Evolutionary conservation across 2,329 filamentous ascomycete genomes (phyloP), one percentile per base, ranked within the genome.

Genomic region (Madurella fahalii): DNA sequence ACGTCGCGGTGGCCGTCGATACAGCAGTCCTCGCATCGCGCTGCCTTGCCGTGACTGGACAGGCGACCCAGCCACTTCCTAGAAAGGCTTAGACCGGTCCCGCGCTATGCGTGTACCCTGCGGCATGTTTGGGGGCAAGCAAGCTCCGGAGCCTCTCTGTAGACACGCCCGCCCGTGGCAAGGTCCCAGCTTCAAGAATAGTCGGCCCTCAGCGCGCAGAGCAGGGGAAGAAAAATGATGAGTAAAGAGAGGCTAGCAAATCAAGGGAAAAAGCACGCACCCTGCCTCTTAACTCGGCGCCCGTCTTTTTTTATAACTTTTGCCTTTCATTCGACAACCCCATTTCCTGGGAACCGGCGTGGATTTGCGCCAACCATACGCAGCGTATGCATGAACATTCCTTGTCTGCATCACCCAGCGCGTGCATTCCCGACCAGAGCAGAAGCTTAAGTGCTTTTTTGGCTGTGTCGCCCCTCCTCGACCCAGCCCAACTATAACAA

Each of bases 401-500:
- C 70, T 59, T 72, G 65, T 67, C 67, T 74, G 70, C 72, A 74
- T 72, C 70, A 68, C 65, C 62, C 61, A 62, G 62, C 63, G 60
- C 65, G 62, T 71, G 71, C 69, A 71, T 68, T 68, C 69, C 68
- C 63, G 56, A 44, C 64, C 59, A 46, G 57, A 56, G 62, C 60
- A 56, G 63, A 61, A 63, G 58, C 65, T 68, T 65, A 61, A 59
- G 59, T 61, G 52, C 67, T 66, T 65, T 59, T 34, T 25, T 59
- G 62, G 59, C 58, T 64, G 62, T 64, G 64, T 65, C 58, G 62
- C 65, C 62, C 63, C 60, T 57, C 61, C 59, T 54, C 59, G 51
- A 65, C 64, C 31, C 73, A 75, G 67, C 69, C 77, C 78, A 81
- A 81, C 78, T 77, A 77, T 77, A 78, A 80, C 77, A 77, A 78